A percentile compares a stretch with the other conserved stretches of the same genome.
phyloP scores from a whole-genome alignment of 768 basidiomycete species.

The Psilocybe cyanescens region DNA sequence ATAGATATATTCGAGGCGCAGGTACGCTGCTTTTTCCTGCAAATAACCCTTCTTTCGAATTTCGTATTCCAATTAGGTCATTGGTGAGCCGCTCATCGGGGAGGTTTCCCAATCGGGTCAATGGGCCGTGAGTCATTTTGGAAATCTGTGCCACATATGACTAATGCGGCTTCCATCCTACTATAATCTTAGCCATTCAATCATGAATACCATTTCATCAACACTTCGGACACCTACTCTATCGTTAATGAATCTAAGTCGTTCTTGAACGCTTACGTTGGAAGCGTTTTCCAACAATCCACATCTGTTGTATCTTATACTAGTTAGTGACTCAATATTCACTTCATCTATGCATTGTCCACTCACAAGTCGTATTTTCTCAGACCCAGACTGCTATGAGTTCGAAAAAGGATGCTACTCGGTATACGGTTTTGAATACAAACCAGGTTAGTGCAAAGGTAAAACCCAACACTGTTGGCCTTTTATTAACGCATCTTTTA shows the following conservation, averaged over 20 bases:
- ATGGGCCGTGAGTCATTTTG: slow-evolving; percentile 60
- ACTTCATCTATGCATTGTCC: not conserved
- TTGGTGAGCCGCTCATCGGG: slow-evolving; percentile 37
- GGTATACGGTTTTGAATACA: slow-evolving; percentile 83
- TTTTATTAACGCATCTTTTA: slow-evolving; percentile 3
- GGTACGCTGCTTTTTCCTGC: slow-evolving; percentile 34
- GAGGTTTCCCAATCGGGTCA: slow-evolving; percentile 87
- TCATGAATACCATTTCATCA: slow-evolving; percentile 68
- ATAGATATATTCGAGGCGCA: slow-evolving; percentile 91
- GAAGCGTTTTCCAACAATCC: slow-evolving; percentile 84
- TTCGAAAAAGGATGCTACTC: slow-evolving; percentile 54
- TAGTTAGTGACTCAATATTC: slow-evolving; percentile 41
- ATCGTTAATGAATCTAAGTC: slow-evolving; percentile 58
- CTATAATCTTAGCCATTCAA: slow-evolving; percentile 68
- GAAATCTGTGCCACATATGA: slow-evolving; percentile 6
- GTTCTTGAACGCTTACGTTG: slow-evolving; percentile 67
- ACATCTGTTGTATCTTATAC: slow-evolving; percentile 72
- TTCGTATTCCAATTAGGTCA: slow-evolving; percentile 25
- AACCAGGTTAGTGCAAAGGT: slow-evolving; percentile 48
- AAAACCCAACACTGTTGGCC: not conserved
- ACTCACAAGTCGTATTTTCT: not conserved
- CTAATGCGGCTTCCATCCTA: not conserved
- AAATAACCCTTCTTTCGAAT: not conserved
- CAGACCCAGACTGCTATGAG: slow-evolving; percentile 76
- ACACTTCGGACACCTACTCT: slow-evolving; percentile 58